Conservation (phyloP, 2,329 filamentous ascomycete species). For the Phaeosphaeriaceae sp. region DNA sequence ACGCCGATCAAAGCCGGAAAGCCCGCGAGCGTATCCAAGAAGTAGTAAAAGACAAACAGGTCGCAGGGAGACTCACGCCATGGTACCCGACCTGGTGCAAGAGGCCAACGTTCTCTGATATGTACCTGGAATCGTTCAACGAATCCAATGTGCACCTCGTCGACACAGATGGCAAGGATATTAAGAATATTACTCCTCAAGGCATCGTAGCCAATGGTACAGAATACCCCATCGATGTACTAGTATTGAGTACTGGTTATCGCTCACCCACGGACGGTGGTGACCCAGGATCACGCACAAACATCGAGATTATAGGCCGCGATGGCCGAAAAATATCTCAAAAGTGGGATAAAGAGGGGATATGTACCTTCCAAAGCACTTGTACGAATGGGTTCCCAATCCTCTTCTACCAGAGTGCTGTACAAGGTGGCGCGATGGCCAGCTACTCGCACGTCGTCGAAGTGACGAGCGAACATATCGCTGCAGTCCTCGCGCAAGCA, state of each 20-base stretch:
- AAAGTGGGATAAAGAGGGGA: slow-evolving; percentile 54
- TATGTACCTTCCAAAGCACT: slow-evolving; percentile 55
- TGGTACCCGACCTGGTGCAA: slow-evolving; percentile 71
- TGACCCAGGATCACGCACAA: slow-evolving; percentile 13
- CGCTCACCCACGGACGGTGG: slow-evolving; percentile 6
- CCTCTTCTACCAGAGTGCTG: slow-evolving; percentile 18
- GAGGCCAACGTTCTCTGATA: slow-evolving; percentile 52
- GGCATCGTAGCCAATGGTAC: slow-evolving; percentile 57
- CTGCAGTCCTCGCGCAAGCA: slow-evolving; percentile 7
- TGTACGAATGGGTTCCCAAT: slow-evolving; percentile 26
- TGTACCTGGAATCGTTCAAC: slow-evolving; percentile 53
- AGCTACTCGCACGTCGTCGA: slow-evolving; percentile 12
- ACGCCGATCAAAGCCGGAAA: slow-evolving; percentile 52
- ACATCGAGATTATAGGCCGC: slow-evolving; percentile 52
- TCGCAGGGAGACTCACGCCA: slow-evolving; percentile 61
- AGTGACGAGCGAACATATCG: slow-evolving; percentile 16
- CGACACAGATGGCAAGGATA: slow-evolving; percentile 64
- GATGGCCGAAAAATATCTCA: slow-evolving; percentile 51
- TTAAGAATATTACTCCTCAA: slow-evolving; percentile 54
- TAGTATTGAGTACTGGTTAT: slow-evolving; percentile 57
- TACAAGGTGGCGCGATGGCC: slow-evolving; percentile 8
- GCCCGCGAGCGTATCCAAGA: slow-evolving; percentile 57
- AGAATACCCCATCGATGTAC: slow-evolving; percentile 57
- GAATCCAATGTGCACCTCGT: slow-evolving; percentile 67
- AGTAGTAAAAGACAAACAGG: slow-evolving; percentile 59